Conservation (phyloP, 495 filamentous ascomycete genomes). For the Annulohypoxylon moriforme region DNA sequence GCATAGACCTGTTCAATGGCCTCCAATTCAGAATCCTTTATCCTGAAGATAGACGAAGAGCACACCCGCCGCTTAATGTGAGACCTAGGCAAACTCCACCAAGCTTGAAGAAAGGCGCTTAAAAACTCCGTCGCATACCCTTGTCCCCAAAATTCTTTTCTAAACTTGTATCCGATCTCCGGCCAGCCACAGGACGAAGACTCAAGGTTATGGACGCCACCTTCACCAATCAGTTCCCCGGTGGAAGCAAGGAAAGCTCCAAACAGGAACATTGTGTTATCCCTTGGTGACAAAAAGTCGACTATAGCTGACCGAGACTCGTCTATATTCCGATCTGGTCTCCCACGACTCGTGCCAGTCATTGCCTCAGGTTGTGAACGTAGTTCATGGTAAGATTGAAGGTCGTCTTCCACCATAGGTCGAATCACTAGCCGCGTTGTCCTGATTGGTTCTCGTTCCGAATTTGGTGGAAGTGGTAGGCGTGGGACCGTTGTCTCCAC, state of each 20-base stretch:
- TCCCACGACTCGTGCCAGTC: slow-evolving; percentile 51
- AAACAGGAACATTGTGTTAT: slow-evolving; percentile 51
- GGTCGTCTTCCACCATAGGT: slow-evolving; percentile 47
- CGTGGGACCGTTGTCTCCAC: slow-evolving; percentile 23
- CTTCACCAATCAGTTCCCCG: slow-evolving; percentile 55
- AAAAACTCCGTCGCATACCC: slow-evolving; percentile 62
- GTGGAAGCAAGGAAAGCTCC: slow-evolving; percentile 53
- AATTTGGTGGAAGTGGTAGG: slow-evolving; percentile 30
- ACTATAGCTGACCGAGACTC: slow-evolving; percentile 49
- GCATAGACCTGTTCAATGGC: slow-evolving; percentile 26
- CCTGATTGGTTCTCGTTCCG: slow-evolving; percentile 37
- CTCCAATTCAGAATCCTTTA: neutral
- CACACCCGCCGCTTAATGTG: neutral
- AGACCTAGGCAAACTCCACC: slow-evolving; percentile 52
- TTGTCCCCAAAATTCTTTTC: slow-evolving; percentile 56
- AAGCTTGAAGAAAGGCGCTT: slow-evolving; percentile 51
- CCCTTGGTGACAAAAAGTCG: slow-evolving; percentile 42
- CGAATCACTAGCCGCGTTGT: slow-evolving; percentile 60
- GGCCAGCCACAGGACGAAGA: slow-evolving; percentile 53
- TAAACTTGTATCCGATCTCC: slow-evolving; percentile 62
- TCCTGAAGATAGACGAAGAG: slow-evolving; percentile 3
- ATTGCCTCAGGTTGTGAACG: slow-evolving; percentile 61
- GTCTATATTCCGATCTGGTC: slow-evolving; percentile 50
- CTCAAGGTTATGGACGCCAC: slow-evolving; percentile 47
- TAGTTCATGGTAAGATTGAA: slow-evolving; percentile 50